These are phyloP conservation scores for Ogataea chonburiensis DNA, from an alignment of 805 yeast genomes.

Conservation along the genomic window DNA sequence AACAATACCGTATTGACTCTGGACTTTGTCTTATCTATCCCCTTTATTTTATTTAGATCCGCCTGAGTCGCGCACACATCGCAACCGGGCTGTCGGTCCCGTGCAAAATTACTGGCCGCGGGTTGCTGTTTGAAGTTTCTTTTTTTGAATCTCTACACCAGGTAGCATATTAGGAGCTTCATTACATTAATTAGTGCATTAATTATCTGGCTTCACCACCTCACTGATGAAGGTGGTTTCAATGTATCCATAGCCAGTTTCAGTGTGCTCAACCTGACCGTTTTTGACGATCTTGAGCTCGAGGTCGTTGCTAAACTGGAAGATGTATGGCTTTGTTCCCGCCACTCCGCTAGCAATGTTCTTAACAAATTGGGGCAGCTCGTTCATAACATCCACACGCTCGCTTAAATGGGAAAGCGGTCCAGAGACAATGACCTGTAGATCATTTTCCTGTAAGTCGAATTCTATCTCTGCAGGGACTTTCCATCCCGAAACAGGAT, in stretches of 20 bases:
- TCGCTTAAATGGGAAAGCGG: conserved; percentile 64
- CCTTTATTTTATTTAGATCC: conserved; percentile 5
- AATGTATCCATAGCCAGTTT: conserved; percentile 65
- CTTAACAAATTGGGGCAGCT: conserved; percentile 91
- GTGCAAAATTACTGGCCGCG: conserved; percentile 2
- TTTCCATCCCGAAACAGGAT: conserved; percentile 90
- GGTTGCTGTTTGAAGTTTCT: conserved; percentile 2
- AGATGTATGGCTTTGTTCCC: conserved; percentile 95
- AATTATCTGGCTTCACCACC: conserved; percentile 8
- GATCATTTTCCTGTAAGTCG: conserved; percentile 43
- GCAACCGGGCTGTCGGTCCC: conserved; percentile 2
- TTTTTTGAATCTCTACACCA: conserved; percentile 5
- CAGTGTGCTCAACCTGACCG: conserved; percentile 43
- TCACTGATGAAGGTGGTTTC: conserved; percentile 78
- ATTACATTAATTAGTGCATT: conserved; percentile 9
- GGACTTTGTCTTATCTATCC: conserved; percentile 8
- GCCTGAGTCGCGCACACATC: conserved; percentile 9
- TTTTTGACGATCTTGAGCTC: conserved; percentile 35
- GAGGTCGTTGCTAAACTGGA: conserved; percentile 78
- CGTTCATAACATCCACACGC: conserved; percentile 97
- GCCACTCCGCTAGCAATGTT: conserved; percentile 91
- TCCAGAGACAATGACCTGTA: conserved; percentile 57
- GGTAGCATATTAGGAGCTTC: conserved; percentile 6
- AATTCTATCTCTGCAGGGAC: conserved; percentile 71
- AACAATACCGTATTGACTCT: too few species aligned